phyloP scores from a whole-genome alignment of 306 rosid genomes.

The Lathyrus tuberosus region DNA sequence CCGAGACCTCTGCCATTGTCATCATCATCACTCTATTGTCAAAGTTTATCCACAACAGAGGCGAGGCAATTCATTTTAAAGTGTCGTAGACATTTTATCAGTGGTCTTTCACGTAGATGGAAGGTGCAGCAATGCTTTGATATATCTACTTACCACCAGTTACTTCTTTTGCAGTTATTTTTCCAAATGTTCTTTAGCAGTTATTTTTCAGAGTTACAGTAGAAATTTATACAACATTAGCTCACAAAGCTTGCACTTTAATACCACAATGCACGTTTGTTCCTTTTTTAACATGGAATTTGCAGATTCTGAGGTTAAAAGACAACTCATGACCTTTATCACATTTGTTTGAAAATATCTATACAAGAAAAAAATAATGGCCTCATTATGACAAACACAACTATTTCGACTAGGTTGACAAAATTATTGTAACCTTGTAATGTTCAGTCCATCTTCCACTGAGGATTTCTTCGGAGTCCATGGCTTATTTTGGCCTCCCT shows the following conservation, averaged over 20 bases:
- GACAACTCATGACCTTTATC: not conserved
- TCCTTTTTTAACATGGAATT: too few species aligned
- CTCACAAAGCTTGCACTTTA: not conserved
- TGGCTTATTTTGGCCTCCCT: slow-evolving; percentile 73
- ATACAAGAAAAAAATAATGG: not conserved
- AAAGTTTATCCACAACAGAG: too few species aligned
- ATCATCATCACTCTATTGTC: too few species aligned
- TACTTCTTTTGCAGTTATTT: not conserved
- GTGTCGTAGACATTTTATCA: too few species aligned
- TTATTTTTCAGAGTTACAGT: not conserved
- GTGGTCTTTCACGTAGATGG: too few species aligned
- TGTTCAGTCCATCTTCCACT: slow-evolving; percentile 48
- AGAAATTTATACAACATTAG: not conserved
- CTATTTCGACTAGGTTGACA: slow-evolving; percentile 40
- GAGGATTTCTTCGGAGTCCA: slow-evolving; percentile 55
- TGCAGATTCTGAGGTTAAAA: not conserved
- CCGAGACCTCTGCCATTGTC: too few species aligned
- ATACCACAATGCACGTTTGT: not conserved
- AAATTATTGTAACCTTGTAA: slow-evolving; percentile 41
- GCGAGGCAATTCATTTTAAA: too few species aligned
- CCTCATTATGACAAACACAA: slow-evolving; percentile 21
- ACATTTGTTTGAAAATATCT: not conserved
- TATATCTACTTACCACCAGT: not conserved
- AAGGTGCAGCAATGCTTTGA: not conserved
- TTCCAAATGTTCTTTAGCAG: not conserved